These are phyloP conservation scores for Ascocoryne sarcoides DNA, from an alignment of 2,329 filamentous ascomycete genomes.

Conservation along the genomic window DNA sequence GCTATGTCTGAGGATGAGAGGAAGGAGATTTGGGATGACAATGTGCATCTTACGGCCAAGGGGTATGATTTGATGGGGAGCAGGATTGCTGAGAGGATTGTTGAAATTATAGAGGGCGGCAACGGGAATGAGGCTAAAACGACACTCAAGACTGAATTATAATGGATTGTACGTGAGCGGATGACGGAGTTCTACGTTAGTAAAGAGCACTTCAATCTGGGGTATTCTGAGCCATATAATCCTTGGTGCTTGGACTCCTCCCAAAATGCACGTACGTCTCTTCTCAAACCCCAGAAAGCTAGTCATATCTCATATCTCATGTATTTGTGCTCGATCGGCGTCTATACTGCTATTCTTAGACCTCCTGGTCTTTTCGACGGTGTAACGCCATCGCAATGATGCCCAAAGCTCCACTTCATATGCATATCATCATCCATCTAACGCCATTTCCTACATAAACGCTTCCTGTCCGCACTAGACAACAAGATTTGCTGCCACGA, in stretches of 20 bases:
- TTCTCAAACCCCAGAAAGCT: neutral
- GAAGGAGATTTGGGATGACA: constrained; percentile 50
- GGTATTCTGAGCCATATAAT: too few species aligned
- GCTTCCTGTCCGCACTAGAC: constrained; percentile 22
- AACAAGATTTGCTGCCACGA: constrained; percentile 46
- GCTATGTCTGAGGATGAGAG: constrained; percentile 38
- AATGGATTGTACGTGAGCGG: too few species aligned
- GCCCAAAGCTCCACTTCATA: constrained; percentile 12
- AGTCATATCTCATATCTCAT: neutral
- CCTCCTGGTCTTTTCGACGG: constrained; percentile 10
- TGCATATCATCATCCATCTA: constrained; percentile 9
- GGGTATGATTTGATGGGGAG: constrained; percentile 57
- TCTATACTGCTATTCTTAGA: constrained; percentile 3
- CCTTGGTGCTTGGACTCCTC: neutral
- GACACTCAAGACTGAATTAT: too few species aligned
- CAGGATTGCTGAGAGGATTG: constrained; percentile 43
- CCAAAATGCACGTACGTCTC: neutral
- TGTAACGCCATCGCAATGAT: constrained; percentile 19
- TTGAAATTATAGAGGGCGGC: constrained; percentile 37
- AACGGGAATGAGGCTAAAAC: too few species aligned
- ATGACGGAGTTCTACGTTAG: too few species aligned
- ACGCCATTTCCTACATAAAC: constrained; percentile 13
- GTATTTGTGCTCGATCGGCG: neutral
- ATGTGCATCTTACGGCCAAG: constrained; percentile 45
- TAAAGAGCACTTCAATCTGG: too few species aligned